Conservation (phyloP, 208 protist genomes). For the Porcisia hertigi region DNA sequence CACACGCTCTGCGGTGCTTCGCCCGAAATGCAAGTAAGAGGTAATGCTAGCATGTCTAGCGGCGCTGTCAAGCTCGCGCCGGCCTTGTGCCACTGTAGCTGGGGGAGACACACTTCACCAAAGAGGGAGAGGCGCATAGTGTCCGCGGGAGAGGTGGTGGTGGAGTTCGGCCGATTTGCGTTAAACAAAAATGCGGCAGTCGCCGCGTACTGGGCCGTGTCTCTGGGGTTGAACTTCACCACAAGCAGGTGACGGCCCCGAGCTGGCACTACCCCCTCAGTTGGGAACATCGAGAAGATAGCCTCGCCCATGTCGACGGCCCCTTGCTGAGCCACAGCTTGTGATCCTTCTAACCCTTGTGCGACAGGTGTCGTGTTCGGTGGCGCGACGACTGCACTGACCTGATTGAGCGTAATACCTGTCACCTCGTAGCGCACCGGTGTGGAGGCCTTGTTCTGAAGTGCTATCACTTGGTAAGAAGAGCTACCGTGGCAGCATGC, state of each 20-base stretch:
- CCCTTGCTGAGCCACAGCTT: conserved; percentile 7
- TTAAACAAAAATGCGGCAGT: conserved; percentile 48
- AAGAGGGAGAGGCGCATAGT: conserved; percentile 43
- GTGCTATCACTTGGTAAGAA: conserved; percentile 59
- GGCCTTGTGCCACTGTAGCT: conserved; percentile 32
- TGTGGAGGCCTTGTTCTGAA: conserved; percentile 63
- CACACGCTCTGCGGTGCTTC: conserved; percentile 39
- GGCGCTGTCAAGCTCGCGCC: conserved; percentile 32
- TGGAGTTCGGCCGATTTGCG: conserved; percentile 20
- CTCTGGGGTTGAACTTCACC: conserved; percentile 57
- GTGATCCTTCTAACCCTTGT: background rate
- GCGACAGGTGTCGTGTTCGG: conserved; percentile 2
- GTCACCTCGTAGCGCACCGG: conserved; percentile 51
- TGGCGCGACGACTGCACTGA: conserved; percentile 47
- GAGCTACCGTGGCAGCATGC: conserved; percentile 40
- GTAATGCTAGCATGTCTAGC: conserved; percentile 51
- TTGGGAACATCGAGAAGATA: conserved; percentile 57
- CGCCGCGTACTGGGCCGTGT: conserved; percentile 49
- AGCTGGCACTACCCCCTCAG: conserved; percentile 57
- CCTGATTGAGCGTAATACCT: conserved; percentile 39
- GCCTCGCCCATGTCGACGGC: conserved; percentile 23
- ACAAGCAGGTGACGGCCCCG: conserved; percentile 50
- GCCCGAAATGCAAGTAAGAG: conserved; percentile 79
- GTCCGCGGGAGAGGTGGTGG: conserved; percentile 16
- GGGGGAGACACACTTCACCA: conserved; percentile 61